Evolutionary conservation across 306 rosid genomes (phyloP).

Genomic region (Begonia peltatifolia): DNA sequence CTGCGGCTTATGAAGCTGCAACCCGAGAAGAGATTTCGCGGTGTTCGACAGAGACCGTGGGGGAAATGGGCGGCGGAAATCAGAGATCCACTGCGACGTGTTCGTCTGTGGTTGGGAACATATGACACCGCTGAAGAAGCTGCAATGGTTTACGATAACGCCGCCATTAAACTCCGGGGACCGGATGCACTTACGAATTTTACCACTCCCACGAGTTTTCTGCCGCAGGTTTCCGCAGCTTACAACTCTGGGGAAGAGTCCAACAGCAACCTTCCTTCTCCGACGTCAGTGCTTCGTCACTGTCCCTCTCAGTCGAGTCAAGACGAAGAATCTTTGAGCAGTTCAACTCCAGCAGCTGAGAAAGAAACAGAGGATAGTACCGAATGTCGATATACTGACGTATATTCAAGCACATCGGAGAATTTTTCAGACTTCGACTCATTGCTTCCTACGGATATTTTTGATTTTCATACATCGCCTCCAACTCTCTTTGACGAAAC

Average conservation of each 20-base stretch:
- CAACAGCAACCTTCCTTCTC: conserved; percentile 33
- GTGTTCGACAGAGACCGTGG: conserved; percentile 98
- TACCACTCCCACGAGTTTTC: conserved; percentile 12
- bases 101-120: conserved; percentile 90
- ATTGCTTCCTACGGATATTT: conserved; percentile 20
- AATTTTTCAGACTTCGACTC: conserved; percentile 27
- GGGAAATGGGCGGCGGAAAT: conserved; percentile 99
- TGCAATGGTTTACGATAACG: conserved; percentile 82
- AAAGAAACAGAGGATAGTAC: conserved; percentile 5
- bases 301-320: conserved; percentile 27
- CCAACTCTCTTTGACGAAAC: conserved; percentile 21
- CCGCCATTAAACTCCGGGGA: conserved; percentile 84
- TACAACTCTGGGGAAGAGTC: conserved; percentile 39
- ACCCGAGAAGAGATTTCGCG: conserved; percentile 50
- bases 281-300: conserved; percentile 55
- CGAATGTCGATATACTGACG: conserved; percentile 5
- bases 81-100: conserved; percentile 76
- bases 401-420: conserved; percentile 22
- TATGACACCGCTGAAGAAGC: conserved; percentile 93
- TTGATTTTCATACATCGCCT: conserved; percentile 31
- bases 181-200: conserved; percentile 85
- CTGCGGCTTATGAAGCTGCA: conserved; percentile 6
- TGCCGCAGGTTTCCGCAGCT: neutral
- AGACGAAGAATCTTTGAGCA: conserved; percentile 33
- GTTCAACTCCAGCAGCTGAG: neutral